Evolutionary conservation across 2,329 filamentous ascomycete species (phyloP).

Genomic region (Proliferodiscus dingleyae): DNA sequence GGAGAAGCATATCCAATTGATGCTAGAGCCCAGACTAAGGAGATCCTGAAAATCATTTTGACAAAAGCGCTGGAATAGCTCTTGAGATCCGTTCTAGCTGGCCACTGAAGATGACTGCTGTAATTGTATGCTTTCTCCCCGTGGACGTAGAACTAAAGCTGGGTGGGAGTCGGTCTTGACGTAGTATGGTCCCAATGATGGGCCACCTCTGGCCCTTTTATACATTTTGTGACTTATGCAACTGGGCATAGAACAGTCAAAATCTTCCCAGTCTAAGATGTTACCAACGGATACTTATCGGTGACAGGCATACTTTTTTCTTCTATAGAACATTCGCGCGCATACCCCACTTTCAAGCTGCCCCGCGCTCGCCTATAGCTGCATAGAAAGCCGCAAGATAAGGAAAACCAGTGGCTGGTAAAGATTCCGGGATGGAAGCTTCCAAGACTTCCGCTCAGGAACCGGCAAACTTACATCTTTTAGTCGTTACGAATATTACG

Average conservation of each 20-base stretch:
- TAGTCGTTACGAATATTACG: not conserved
- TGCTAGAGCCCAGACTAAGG: slow-evolving; percentile 7
- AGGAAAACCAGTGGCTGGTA: not conserved
- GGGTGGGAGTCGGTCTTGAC: no score
- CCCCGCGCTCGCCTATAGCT: not conserved
- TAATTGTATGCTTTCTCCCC: no score
- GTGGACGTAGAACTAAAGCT: no score
- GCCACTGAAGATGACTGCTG: no score
- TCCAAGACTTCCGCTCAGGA: not conserved
- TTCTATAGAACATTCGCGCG: not conserved
- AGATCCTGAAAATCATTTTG: slow-evolving; percentile 2
- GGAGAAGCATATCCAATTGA: slow-evolving; percentile 16
- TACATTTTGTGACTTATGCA: not conserved
- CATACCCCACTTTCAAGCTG: slow-evolving; percentile 1
- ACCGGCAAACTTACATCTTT: not conserved
- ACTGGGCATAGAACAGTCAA: not conserved
- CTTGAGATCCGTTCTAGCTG: not conserved
- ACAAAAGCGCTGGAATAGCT: not conserved
- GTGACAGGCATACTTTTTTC: not conserved
- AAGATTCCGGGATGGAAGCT: not conserved
- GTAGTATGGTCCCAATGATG: no score
- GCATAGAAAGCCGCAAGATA: not conserved
- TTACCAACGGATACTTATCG: slow-evolving; percentile 3
- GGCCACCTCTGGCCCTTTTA: not conserved
- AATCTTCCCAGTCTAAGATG: not conserved